Evolutionary conservation across 2,329 filamentous ascomycete genomes (phyloP).

Genomic region (Rhinocladiella mackenziei): DNA sequence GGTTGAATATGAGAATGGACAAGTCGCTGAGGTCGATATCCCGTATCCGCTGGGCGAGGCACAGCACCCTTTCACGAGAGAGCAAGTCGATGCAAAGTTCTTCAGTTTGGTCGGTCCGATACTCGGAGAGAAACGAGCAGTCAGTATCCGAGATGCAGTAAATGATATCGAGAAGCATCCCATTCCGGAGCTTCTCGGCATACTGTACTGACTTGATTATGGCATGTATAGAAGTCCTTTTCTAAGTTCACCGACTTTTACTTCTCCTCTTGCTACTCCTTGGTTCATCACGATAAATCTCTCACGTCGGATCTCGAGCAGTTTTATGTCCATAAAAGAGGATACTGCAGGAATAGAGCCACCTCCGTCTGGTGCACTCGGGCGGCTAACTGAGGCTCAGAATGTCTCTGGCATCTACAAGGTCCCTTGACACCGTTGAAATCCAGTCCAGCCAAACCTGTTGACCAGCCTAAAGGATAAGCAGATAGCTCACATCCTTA

Average conservation of each 20-base stretch:
- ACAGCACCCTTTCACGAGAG: constrained; percentile 25
- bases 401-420: constrained; percentile 1
- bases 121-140: constrained; percentile 12
- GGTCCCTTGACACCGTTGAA: constrained; percentile 1
- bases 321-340: constrained; percentile 11
- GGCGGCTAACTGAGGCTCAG: constrained; percentile 2
- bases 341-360: constrained; percentile 12
- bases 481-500: constrained; percentile 32
- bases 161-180: constrained; percentile 28
- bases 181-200: constrained; percentile 16
- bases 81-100: constrained; percentile 27
- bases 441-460: constrained; percentile 32
- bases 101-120: constrained; percentile 21
- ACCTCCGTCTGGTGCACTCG: constrained; percentile 12
- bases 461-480: constrained; percentile 32
- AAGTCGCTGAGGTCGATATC: constrained; percentile 17
- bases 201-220: constrained; percentile 13
- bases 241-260: too few species aligned
- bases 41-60: constrained; percentile 25
- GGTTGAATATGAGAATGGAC: constrained; percentile 23
- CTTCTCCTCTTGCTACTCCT: too few species aligned
- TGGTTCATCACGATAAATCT: too few species aligned
- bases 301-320: constrained; percentile 5
- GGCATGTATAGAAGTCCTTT: neutral
- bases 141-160: constrained; percentile 21